Base-by-base conservation (phyloP, 1,139 yeast species). In the Zhuliangozyma blackwelliae region DNA sequence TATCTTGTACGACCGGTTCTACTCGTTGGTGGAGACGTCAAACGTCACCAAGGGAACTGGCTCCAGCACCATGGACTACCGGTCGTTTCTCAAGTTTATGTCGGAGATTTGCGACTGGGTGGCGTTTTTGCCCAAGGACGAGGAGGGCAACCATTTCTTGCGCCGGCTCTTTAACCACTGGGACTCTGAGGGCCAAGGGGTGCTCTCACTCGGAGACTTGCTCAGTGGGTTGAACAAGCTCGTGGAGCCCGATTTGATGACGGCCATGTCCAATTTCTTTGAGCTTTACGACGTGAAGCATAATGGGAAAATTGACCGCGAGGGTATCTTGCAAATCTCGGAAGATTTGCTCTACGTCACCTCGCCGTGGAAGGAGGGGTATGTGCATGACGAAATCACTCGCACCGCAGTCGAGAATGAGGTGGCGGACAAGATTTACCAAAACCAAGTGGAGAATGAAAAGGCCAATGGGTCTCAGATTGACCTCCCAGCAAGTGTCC, bases 301-400 rank as follows among this genome's bases (percentile, higher is more conserved):
- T 1, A 69, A 66, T 32, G 90, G 85, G 1, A 75, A 68, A 43
- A 74, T 92, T 35, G 82, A 81, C 47, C 70, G 92, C 35, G 96
- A 88, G 44, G 85, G 85, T 0, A 86, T 92, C 7, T 65, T 92
- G 37, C 81, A 81, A 47, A 75, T 90, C 46, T 88, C 96, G 0
- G 98, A 92, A 54, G 97, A 92, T 35, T 61, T 92, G 34, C 62
- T 92, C 19, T 84, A 79, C 49, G 70, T 92, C 26, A 90, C 96
- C 0, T 71, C 83, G 27, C 96, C 96, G 1, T 86, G 89, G 82
- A 77, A 82, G 49, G 84, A 82, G 41, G 90, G 88, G 0, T 55
- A 61, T 29, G 49, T 77, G 9, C 70, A 81, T 33, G 94, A 84
- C 52, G 53, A 63, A 7, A 65, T 83, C 9, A 81, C 92, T 0